Base-by-base conservation (phyloP, 2,329 filamentous ascomycete species). In the Fusarium tjaetaba region DNA sequence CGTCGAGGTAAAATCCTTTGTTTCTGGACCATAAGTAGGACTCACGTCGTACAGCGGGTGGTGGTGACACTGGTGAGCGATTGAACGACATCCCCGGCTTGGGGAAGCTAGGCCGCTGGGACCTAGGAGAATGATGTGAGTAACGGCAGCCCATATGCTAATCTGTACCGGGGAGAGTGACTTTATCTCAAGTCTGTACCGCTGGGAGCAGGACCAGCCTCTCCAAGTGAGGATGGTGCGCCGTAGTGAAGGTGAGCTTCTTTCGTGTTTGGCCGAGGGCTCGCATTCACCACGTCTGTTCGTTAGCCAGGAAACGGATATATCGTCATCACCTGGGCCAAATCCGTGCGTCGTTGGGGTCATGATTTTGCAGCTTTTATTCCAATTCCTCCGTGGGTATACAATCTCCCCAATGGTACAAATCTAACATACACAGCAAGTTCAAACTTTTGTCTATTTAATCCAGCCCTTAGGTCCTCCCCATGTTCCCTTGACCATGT, bases 401-500 rank as follows among this genome's bases (percentile, higher is more conserved):
- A 61, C 30, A 61, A 46, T 48, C 39, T 46, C 15, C 34, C 20
- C 30, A 20, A 65, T 70, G 48, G 15, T 65, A 38, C 46, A 64
- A 59, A 34, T 60, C 58, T 51, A 68, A 53, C 59, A 34, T 61
- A 69, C 43, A 69, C 58, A n/a, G 61, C 55, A 71, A 68, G 32
- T 48, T 32, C 45, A 58, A 39, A 42, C 57, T 53, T 59, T 69
- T 55, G 15, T 49, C 39, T 73, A 73, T 67, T 62, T 74, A 30
- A 73, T 59, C 82, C 81, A 90, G 0, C 89, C 89, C 78, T 87
- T 89, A 0, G 89, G 88, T 11, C 89, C 89, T 28, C 83, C 89
- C 89, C 90, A 91, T 13, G 84, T 88, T 11, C 89, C 90, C 81
- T 89, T 91, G 11, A 91, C 85, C 85, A 90, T 87, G 42, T 84